These are phyloP conservation scores for Micractinium conductrix DNA, from an alignment of 139 green algal genomes.

Conservation along the genomic window DNA sequence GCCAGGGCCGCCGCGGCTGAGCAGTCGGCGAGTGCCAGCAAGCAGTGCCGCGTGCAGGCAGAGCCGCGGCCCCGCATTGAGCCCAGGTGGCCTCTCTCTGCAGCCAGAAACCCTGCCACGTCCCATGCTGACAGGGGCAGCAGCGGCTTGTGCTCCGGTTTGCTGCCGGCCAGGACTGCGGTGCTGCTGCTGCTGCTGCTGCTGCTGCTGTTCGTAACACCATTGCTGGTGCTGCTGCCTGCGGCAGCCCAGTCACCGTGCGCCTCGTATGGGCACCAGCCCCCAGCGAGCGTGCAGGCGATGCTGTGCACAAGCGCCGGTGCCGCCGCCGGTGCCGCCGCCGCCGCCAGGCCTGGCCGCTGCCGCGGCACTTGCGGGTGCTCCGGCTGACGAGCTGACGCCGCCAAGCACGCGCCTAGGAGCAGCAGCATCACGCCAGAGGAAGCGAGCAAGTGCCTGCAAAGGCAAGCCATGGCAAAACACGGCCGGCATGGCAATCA, in stretches of 20 bases:
- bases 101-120: too few species aligned
- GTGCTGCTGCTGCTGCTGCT: neutral
- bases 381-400: too few species aligned
- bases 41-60: neutral
- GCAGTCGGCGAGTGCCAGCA: constrained; percentile 7
- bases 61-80: too few species aligned
- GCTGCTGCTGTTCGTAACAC: too few species aligned
- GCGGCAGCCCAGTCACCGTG: neutral
- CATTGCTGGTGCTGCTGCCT: neutral
- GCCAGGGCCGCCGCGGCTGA: constrained; percentile 25
- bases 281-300: neutral
- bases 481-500: constrained; percentile 1
- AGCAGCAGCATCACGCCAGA: too few species aligned
- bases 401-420: too few species aligned
- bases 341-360: too few species aligned
- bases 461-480: too few species aligned
- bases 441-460: too few species aligned
- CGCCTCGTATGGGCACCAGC: constrained; percentile 1
- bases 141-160: neutral
- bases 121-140: neutral
- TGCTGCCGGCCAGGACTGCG: neutral
- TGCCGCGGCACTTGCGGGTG: neutral
- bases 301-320: neutral
- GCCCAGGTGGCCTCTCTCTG: too few species aligned
- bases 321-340: too few species aligned